Percentiles rank a stretch among this genome's conserved stretches.
Evolutionary conservation across 73 alveolate species (phyloP).

Genomic region (Tetrahymena elliotti): DNA sequence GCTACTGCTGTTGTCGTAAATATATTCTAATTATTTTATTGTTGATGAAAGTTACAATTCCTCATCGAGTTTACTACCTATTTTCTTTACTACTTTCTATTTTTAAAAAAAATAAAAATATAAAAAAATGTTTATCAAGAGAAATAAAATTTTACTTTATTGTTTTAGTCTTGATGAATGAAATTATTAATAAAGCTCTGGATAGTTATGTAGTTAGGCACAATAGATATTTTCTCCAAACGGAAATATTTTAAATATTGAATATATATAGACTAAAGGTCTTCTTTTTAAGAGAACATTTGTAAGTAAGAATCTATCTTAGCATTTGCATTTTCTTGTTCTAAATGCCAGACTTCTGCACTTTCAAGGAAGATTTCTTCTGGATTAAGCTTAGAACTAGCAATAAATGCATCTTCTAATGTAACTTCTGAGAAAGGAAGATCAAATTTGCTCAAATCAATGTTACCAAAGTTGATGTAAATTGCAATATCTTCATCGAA

Average conservation of each 20-base stretch:
- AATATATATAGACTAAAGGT: not conserved
- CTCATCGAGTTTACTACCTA: not conserved
- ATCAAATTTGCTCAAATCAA: not conserved
- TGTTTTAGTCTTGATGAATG: not conserved
- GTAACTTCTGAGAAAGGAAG: not conserved
- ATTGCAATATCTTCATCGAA: not conserved
- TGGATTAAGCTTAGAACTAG: not conserved
- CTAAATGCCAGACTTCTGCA: not conserved
- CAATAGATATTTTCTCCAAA: not conserved
- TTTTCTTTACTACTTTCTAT: not conserved
- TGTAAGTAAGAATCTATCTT: not conserved
- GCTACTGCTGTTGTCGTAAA: not conserved
- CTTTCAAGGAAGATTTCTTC: not conserved
- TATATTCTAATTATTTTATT: not conserved
- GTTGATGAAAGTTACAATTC: not conserved
- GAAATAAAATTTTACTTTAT: not conserved
- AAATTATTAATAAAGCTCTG: not conserved
- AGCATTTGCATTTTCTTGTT: not conserved
- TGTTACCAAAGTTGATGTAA: not conserved
- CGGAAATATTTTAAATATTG: not conserved
- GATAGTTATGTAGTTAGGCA: not conserved
- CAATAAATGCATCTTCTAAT: not conserved
- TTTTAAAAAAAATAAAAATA: not conserved
- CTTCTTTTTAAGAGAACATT: not conserved
- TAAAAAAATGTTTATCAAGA: not conserved